These are phyloP conservation scores for Hansenula lynferdii DNA, from an alignment of 1,139 yeast species.

Conservation along the genomic window DNA sequence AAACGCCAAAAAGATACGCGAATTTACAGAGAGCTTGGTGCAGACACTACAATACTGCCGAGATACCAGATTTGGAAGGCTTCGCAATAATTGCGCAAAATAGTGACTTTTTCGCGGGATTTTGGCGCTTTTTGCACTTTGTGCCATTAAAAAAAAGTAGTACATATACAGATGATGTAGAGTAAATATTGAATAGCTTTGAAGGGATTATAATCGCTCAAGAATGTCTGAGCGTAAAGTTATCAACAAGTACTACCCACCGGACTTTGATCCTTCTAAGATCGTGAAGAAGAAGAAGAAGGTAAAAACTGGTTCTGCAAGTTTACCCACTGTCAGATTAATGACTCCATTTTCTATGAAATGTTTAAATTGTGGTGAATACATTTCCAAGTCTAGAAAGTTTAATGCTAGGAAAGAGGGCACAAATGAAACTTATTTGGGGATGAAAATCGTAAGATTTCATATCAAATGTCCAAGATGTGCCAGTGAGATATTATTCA, in stretches of 20 bases:
- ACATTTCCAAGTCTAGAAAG: constrained; percentile 77
- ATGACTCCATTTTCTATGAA: constrained; percentile 95
- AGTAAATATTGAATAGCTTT: neutral
- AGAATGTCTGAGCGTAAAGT: constrained; percentile 84
- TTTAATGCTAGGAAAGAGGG: constrained; percentile 87
- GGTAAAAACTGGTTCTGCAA: constrained; percentile 40
- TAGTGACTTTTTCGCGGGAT: too few relatives aligned
- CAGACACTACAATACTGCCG: too few relatives aligned
- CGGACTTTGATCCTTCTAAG: constrained; percentile 81
- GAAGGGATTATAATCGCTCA: neutral
- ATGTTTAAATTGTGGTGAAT: constrained; percentile 77
- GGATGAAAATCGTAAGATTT: constrained; percentile 65
- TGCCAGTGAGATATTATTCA: constrained; percentile 63
- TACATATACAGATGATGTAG: neutral
- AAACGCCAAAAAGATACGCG: too few relatives aligned
- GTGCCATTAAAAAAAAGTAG: too few relatives aligned
- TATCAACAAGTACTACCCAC: constrained; percentile 86
- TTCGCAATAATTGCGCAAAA: too few relatives aligned
- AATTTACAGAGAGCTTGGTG: too few relatives aligned
- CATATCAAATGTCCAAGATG: constrained; percentile 84
- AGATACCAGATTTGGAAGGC: too few relatives aligned
- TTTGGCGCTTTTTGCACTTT: too few relatives aligned
- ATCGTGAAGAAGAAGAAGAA: constrained; percentile 45
- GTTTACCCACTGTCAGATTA: constrained; percentile 60
- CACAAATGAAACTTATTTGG: constrained; percentile 68